Conservation (phyloP, 139 green algal genomes). For the Trebouxia sp. region DNA sequence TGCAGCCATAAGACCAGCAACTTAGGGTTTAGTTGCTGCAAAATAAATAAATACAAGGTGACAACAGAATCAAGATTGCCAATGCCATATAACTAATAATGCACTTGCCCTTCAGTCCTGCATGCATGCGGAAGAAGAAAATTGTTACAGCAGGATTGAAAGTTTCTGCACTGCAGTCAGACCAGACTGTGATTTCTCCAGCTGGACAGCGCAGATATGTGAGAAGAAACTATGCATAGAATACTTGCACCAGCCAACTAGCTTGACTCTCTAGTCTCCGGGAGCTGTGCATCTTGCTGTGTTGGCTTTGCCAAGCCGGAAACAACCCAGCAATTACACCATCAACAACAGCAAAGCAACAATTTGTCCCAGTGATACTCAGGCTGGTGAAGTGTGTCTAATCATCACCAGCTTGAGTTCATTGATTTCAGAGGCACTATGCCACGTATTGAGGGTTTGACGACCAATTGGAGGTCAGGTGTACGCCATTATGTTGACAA, state of each 20-base stretch:
- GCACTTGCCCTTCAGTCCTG: not conserved
- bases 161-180: slow-evolving; percentile 7
- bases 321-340: slow-evolving; percentile 6
- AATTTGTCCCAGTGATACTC: slow-evolving; percentile 1
- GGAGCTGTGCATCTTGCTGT: slow-evolving; percentile 8
- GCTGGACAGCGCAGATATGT: not conserved
- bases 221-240: not conserved
- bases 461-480: not conserved
- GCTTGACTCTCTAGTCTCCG: not conserved
- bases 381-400: not conserved
- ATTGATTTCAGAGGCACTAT: not conserved
- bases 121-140: slow-evolving; percentile 7
- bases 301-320: slow-evolving; percentile 7
- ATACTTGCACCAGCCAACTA: not conserved
- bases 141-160: not conserved
- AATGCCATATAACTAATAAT: slow-evolving; percentile 1
- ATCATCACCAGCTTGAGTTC: not conserved
- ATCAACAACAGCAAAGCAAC: slow-evolving; percentile 3
- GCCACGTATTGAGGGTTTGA: not conserved
- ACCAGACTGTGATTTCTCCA: slow-evolving; percentile 13
- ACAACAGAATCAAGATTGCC: slow-evolving; percentile 8
- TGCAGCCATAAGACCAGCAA: slow-evolving; percentile 8
- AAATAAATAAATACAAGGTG: slow-evolving; percentile 8
- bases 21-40: slow-evolving; percentile 8
- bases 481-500: not conserved